A percentile compares a stretch with the other conserved stretches of the same genome.
Conservation (phyloP, 2,329 filamentous ascomycete genomes). For the Hypoxylon sp. region DNA sequence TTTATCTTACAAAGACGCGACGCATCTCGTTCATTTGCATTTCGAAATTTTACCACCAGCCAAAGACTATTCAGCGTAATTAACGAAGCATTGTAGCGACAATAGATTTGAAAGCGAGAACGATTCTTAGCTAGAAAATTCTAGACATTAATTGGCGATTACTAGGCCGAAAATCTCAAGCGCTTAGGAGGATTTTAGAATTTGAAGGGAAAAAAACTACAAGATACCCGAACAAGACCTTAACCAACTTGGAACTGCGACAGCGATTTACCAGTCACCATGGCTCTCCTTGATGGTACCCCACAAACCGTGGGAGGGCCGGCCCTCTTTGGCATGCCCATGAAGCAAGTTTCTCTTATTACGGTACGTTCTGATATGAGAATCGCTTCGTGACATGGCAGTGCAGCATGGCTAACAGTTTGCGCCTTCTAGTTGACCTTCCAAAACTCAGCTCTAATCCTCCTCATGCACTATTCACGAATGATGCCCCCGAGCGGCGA, state of each 20-base stretch:
- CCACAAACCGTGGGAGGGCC: conserved; percentile 59
- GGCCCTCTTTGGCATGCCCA: conserved; percentile 70
- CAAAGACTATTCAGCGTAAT: neutral
- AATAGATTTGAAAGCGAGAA: neutral
- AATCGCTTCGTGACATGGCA: conserved; percentile 40
- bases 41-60: conserved; percentile 6
- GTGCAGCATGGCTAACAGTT: conserved; percentile 26
- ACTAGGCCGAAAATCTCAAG: conserved; percentile 19
- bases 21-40: conserved; percentile 18
- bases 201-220: conserved; percentile 12
- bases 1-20: conserved; percentile 34
- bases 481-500: conserved; percentile 89
- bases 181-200: conserved; percentile 4
- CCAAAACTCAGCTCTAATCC: conserved; percentile 83
- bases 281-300: conserved; percentile 61
- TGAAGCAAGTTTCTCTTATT: conserved; percentile 78
- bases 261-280: conserved; percentile 49
- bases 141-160: conserved; percentile 21
- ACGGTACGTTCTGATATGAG: conserved; percentile 63
- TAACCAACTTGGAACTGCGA: conserved; percentile 22
- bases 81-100: neutral
- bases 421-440: conserved; percentile 75
- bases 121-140: conserved; percentile 19
- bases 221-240: conserved; percentile 21
- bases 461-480: conserved; percentile 94